Percentiles rank a stretch among this genome's conserved stretches.
These are phyloP conservation scores for Kwoniella sp. DNA, from an alignment of 768 basidiomycete species.

Conservation along the genomic window DNA sequence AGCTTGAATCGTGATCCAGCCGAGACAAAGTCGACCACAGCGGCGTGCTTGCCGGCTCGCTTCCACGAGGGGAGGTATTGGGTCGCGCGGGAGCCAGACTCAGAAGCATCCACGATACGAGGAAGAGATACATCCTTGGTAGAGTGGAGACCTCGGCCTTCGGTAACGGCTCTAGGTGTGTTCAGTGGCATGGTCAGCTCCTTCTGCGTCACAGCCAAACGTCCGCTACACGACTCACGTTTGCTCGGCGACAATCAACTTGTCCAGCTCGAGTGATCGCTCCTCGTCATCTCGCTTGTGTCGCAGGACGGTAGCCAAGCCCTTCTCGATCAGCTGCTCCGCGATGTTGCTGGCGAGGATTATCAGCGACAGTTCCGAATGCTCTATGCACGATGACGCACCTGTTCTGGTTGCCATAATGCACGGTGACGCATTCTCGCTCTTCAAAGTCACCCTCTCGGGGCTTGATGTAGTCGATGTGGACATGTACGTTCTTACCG, in stretches of 20 bases:
- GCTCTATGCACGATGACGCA: constrained; percentile 51
- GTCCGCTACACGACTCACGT: constrained; percentile 57
- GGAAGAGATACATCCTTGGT: constrained; percentile 79
- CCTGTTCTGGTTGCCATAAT: constrained; percentile 75
- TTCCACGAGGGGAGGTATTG: constrained; percentile 90
- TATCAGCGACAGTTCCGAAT: too few relatives aligned
- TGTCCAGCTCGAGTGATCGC: constrained; percentile 91
- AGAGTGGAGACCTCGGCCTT: constrained; percentile 80
- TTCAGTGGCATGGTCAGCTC: constrained; percentile 19
- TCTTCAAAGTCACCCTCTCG: constrained; percentile 90
- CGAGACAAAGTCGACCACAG: constrained; percentile 78
- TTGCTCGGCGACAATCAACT: constrained; percentile 91
- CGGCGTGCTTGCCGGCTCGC: constrained; percentile 74
- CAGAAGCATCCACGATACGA: constrained; percentile 83
- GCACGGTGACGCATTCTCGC: constrained; percentile 83
- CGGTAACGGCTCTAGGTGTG: constrained; percentile 64
- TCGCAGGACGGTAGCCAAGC: constrained; percentile 79
- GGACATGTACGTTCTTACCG: constrained; percentile 56
- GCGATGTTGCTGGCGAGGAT: constrained; percentile 67
- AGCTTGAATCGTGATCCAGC: constrained; percentile 97
- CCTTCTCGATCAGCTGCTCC: constrained; percentile 89
- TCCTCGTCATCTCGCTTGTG: constrained; percentile 95
- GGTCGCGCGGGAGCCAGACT: constrained; percentile 71
- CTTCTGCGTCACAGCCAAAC: neutral
- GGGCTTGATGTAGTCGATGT: constrained; percentile 82